phyloP scores from a whole-genome alignment of 2,329 filamentous ascomycete species.

The Aspergillus jensenii region DNA sequence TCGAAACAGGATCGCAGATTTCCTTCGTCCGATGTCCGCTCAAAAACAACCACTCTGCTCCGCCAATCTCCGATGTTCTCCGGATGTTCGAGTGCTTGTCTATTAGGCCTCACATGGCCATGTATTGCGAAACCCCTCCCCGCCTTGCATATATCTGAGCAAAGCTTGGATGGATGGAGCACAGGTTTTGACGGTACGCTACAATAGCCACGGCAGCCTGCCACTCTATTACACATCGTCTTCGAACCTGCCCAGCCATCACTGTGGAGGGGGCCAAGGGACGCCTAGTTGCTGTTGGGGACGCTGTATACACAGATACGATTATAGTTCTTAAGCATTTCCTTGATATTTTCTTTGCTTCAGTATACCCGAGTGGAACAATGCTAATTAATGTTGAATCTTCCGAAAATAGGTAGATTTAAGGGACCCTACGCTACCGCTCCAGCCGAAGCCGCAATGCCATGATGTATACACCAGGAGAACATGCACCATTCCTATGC shows the following conservation, averaged over 20 bases:
- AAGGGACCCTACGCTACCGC: neutral
- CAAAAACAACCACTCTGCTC: neutral
- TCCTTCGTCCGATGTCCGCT: neutral
- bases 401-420: neutral
- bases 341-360: neutral
- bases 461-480: neutral
- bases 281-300: neutral
- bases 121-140: neutral
- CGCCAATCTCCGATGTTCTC: neutral
- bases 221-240: neutral
- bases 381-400: neutral
- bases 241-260: neutral
- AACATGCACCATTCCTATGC: neutral
- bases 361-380: neutral
- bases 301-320: neutral
- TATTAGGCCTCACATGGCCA: neutral
- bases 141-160: neutral
- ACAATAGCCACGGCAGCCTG: neutral
- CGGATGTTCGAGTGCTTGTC: neutral
- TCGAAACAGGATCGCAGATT: neutral
- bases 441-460: neutral
- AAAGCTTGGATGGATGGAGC: neutral
- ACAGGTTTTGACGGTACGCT: neutral
- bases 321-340: neutral
- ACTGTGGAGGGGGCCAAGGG: neutral